phyloP scores from a whole-genome alignment of 768 basidiomycete species.

The Kockovaella imperatae region DNA sequence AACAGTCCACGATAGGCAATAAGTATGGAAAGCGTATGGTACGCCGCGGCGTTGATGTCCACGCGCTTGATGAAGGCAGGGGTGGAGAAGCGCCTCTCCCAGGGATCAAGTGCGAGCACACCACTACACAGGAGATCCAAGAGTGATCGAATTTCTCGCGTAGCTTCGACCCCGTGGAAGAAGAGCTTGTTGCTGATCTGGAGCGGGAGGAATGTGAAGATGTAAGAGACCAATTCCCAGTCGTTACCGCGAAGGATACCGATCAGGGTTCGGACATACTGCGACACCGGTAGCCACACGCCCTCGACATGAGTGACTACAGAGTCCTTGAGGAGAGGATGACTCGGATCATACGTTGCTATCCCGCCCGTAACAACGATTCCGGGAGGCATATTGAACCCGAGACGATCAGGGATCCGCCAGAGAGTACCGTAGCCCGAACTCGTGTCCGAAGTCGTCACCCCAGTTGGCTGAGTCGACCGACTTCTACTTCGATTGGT shows the following conservation, averaged over 20 bases:
- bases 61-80: slow-evolving; percentile 53
- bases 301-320: slow-evolving; percentile 30
- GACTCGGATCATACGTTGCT: slow-evolving; percentile 45
- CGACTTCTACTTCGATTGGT: slow-evolving; percentile 40
- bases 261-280: slow-evolving; percentile 60
- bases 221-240: slow-evolving; percentile 90
- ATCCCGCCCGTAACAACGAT: slow-evolving; percentile 52
- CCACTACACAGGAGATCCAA: slow-evolving; percentile 58
- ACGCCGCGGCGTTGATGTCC: slow-evolving; percentile 80
- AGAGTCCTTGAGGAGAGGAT: slow-evolving; percentile 33
- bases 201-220: slow-evolving; percentile 79
- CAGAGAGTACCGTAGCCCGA: slow-evolving; percentile 53
- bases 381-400: slow-evolving; percentile 37
- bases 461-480: slow-evolving; percentile 26
- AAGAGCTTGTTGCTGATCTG: slow-evolving; percentile 93
- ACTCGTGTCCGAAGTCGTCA: slow-evolving; percentile 6
- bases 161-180: slow-evolving; percentile 80
- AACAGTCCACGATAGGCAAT: slow-evolving; percentile 79
- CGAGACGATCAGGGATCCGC: slow-evolving; percentile 33
- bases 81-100: slow-evolving; percentile 35
- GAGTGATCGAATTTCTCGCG: slow-evolving; percentile 57
- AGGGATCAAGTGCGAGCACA: slow-evolving; percentile 27
- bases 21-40: slow-evolving; percentile 76
- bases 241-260: slow-evolving; percentile 67
- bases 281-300: slow-evolving; percentile 60